These are phyloP conservation scores for Pyronema domesticum DNA, from an alignment of 495 filamentous ascomycete species.

Conservation along the genomic window DNA sequence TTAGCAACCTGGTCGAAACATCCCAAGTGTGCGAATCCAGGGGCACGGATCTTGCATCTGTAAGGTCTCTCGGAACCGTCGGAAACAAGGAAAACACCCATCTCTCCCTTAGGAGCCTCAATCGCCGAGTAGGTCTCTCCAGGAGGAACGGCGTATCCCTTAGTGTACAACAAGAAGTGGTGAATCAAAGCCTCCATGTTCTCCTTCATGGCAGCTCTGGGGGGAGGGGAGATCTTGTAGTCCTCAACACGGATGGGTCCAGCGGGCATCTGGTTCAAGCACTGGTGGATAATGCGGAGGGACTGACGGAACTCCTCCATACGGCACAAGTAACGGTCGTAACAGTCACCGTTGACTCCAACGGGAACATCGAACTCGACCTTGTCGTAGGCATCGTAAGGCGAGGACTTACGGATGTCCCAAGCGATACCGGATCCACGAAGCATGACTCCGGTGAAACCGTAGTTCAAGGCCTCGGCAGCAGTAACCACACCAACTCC, in stretches of 20 bases:
- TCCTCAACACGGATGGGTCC: slow-evolving; percentile 91
- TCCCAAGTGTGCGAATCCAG: slow-evolving; percentile 87
- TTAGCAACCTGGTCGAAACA: slow-evolving; percentile 84
- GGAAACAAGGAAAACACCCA: slow-evolving; percentile 94
- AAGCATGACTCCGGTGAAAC: slow-evolving; percentile 94
- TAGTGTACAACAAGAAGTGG: slow-evolving; percentile 96
- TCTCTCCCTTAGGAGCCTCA: slow-evolving; percentile 98
- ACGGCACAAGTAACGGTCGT: slow-evolving; percentile 94
- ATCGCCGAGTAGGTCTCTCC: slow-evolving; percentile 97
- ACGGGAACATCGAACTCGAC: slow-evolving; percentile 98
- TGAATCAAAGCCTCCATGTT: slow-evolving; percentile 99
- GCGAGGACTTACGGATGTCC: slow-evolving; percentile 88
- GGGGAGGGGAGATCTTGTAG: slow-evolving; percentile 96
- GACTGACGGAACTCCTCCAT: slow-evolving; percentile 99
- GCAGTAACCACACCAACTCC: slow-evolving; percentile 83
- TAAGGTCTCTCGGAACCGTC: slow-evolving; percentile 94
- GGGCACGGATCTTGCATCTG: slow-evolving; percentile 91
- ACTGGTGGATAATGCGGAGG: slow-evolving; percentile 95
- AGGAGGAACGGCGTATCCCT: slow-evolving; percentile 93
- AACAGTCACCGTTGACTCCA: slow-evolving; percentile 93
- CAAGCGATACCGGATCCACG: slow-evolving; percentile 92
- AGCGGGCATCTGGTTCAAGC: slow-evolving; percentile 94
- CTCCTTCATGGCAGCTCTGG: slow-evolving; percentile 98
- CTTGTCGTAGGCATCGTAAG: slow-evolving; percentile 93
- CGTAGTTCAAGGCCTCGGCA: slow-evolving; percentile 83